phyloP scores from a whole-genome alignment of 139 green algal species.

The Closterium sp. region DNA sequence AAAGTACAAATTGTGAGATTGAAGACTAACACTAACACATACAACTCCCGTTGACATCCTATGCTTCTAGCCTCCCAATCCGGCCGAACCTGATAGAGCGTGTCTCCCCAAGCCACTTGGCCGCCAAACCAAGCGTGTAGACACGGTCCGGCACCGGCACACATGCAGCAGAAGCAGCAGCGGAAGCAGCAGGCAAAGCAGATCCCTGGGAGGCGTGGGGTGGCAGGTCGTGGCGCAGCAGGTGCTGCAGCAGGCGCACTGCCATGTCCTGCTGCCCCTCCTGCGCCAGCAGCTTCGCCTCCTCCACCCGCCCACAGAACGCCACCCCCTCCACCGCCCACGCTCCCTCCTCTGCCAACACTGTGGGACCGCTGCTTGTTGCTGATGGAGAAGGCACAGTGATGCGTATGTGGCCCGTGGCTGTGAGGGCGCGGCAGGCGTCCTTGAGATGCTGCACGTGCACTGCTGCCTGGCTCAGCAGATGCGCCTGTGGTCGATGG shows the following conservation, averaged over 20 bases:
- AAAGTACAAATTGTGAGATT: too few species aligned
- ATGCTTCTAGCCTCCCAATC: not conserved
- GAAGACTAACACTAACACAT: too few species aligned
- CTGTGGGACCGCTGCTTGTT: too few species aligned
- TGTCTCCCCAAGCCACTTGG: constrained; percentile 69
- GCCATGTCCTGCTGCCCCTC: constrained; percentile 63
- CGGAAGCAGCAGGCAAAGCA: too few species aligned
- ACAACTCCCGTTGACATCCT: too few species aligned
- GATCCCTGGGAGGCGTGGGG: not conserved
- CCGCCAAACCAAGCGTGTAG: constrained; percentile 59
- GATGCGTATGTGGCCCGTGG: too few species aligned
- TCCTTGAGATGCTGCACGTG: too few species aligned
- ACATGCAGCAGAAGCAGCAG: too few species aligned
- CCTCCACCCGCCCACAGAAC: constrained; percentile 59
- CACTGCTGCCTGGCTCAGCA: too few species aligned
- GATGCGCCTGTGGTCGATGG: not conserved
- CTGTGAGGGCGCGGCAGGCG: too few species aligned
- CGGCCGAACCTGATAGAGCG: constrained; percentile 56
- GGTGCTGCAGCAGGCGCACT: constrained; percentile 38
- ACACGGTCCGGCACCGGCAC: constrained; percentile 33
- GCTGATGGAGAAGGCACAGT: too few species aligned
- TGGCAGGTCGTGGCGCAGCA: not conserved
- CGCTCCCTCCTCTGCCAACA: too few species aligned
- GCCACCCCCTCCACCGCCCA: not conserved
- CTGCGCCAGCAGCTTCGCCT: constrained; percentile 78